Evolutionary conservation across 2,329 filamentous ascomycete species (phyloP).

Genomic region (Mycosphaerelloides madeirae): DNA sequence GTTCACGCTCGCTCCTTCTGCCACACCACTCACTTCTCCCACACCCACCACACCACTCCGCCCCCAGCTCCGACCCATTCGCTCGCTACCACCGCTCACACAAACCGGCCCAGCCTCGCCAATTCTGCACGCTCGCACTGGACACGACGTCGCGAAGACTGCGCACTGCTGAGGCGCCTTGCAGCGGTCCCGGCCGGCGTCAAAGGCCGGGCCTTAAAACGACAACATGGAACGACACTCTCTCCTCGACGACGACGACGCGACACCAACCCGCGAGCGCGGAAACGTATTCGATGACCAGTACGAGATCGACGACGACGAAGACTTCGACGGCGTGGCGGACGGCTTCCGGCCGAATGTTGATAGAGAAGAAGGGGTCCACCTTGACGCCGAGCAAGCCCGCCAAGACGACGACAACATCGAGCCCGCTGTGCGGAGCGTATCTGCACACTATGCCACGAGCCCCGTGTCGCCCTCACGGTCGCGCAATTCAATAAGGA

Average conservation of each 20-base stretch:
- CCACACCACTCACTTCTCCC: background rate
- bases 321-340: constrained; percentile 40
- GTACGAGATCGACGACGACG: constrained; percentile 38
- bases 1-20: too few species aligned
- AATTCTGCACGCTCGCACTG: background rate
- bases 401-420: constrained; percentile 21
- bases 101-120: background rate
- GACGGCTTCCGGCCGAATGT: constrained; percentile 43
- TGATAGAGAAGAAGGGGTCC: constrained; percentile 19
- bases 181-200: too few species aligned
- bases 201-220: constrained; percentile 11
- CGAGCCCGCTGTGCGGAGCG: constrained; percentile 28
- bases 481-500: constrained; percentile 31
- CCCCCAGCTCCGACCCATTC: background rate
- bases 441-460: constrained; percentile 29
- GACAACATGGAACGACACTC: constrained; percentile 24
- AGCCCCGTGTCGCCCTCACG: constrained; percentile 14
- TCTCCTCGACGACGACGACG: constrained; percentile 21
- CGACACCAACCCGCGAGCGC: constrained; percentile 30
- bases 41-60: background rate
- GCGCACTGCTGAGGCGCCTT: too few species aligned
- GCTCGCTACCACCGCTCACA: constrained; percentile 1
- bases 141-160: background rate
- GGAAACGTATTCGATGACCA: constrained; percentile 48
- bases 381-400: constrained; percentile 9